A percentile compares a stretch with the other conserved stretches of the same genome.
These are phyloP conservation scores for Akanthomyces lecanii DNA, from an alignment of 2,329 filamentous ascomycete species.

Conservation along the genomic window DNA sequence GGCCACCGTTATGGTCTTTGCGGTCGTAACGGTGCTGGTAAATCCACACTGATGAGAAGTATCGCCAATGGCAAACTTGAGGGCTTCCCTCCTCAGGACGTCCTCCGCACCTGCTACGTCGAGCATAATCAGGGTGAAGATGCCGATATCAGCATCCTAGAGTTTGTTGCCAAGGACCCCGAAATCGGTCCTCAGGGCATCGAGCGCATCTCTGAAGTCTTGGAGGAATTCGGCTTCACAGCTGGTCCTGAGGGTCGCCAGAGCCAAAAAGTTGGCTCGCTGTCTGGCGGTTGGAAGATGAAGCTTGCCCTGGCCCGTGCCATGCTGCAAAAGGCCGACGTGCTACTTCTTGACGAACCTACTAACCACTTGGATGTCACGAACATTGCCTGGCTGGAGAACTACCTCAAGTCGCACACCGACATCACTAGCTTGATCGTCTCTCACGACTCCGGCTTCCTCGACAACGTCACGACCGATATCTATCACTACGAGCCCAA, in stretches of 20 bases:
- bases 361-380: constrained; percentile 97
- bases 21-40: constrained; percentile 93
- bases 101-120: constrained; percentile 93
- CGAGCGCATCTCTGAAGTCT: constrained; percentile 77
- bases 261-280: constrained; percentile 81
- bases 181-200: constrained; percentile 73
- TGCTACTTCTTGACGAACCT: constrained; percentile 93
- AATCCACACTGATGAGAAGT: constrained; percentile 97
- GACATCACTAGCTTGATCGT: constrained; percentile 98
- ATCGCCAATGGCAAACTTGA: constrained; percentile 95
- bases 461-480: constrained; percentile 96
- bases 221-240: constrained; percentile 92
- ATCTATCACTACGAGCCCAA: constrained; percentile 96
- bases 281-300: constrained; percentile 99
- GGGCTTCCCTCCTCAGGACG: constrained; percentile 89
- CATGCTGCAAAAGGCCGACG: constrained; percentile 96
- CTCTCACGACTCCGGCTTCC: constrained; percentile 95
- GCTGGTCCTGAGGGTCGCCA: constrained; percentile 85
- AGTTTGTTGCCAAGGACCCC: constrained; percentile 88
- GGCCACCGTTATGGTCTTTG: constrained; percentile 96
- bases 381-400: constrained; percentile 93
- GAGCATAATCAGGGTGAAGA: constrained; percentile 99
- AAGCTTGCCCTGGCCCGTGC: constrained; percentile 93
- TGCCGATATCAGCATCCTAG: constrained; percentile 90
- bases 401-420: constrained; percentile 91